Base-by-base conservation (phyloP, 2,329 filamentous ascomycete genomes). In the Aspergillus novoparasiticus region DNA sequence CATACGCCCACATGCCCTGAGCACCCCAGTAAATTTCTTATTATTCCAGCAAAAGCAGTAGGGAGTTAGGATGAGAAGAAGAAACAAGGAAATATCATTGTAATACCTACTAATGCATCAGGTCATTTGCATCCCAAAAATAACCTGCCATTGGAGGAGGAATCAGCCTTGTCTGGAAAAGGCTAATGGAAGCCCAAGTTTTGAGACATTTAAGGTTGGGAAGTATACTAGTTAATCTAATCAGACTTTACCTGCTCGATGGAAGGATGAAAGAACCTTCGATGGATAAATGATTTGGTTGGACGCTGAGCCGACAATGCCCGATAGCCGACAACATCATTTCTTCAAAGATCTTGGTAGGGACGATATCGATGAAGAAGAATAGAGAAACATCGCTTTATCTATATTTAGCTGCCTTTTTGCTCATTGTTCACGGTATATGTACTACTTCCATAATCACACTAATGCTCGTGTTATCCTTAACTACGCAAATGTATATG, bases 191-290 rank as follows among this genome's bases (percentile, higher is more conserved):
- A 46, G 59, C 53, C 57, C 50, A 58, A 58, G 19, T 41, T 55
- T 32, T 60, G 57, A 64, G 64, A 64, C 57, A 63, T 60, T 60
- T 58, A 62, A 62, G 60, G 56, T 58, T 56, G 53, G 53, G 56
- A 53, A 26, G 32, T 50, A 61, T 58, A 43, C 41, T 46, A 58
- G 34, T 58, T 36, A 63, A 64, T 68, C 61, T 64, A 58, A 64
- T 61, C 54, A 66, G 32, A 51, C 36, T 57, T 50, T 61, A 36
- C 43, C 58, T 60, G 21, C 36, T 54, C 57, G 36, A 62, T 67
- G 64, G 65, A 67, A 68, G 60, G n/a, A 41, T 48, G 58, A 63
- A 59, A 63, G 66, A 68, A 65, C 36, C 46, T 65, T 67, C 61
- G 57, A 66, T 60, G 21, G 43, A 57, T 59, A 57, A 48, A 58